Conservation (phyloP, 257 asterid genomes). For the Fraxinus americana region DNA sequence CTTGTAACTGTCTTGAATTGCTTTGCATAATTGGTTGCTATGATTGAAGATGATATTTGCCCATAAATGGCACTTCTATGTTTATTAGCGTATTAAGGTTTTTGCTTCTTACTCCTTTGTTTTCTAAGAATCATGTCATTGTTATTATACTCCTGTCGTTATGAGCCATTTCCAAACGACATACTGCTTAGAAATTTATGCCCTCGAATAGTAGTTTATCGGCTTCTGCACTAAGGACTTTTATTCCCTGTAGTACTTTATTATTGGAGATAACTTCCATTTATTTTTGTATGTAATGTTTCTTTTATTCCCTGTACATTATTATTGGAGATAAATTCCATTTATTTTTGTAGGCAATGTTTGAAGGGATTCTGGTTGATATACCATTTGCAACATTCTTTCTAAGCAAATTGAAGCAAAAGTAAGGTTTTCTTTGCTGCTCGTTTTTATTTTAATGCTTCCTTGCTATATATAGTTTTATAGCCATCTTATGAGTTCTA, state of each 20-base stretch:
- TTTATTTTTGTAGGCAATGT: conserved; percentile 77
- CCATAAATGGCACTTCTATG: not conserved
- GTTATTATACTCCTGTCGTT: not conserved
- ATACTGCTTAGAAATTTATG: conserved; percentile 7
- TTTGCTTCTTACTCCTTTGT: not conserved
- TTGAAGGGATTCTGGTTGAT: conserved; percentile 96
- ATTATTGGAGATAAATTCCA: conserved; percentile 10
- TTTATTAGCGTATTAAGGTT: not conserved
- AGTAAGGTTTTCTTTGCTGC: conserved; percentile 54
- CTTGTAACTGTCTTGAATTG: conserved; percentile 12
- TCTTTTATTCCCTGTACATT: conserved; percentile 3
- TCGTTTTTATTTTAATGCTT: conserved; percentile 15
- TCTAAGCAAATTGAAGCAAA: conserved; percentile 94
- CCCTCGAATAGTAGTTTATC: conserved; percentile 9
- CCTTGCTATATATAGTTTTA: not conserved
- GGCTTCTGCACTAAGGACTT: conserved; percentile 2
- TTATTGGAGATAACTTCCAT: conserved; percentile 11
- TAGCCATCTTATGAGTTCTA: conserved; percentile 10
- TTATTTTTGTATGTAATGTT: conserved; percentile 80
- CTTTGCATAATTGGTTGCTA: conserved; percentile 14
- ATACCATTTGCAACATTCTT: conserved; percentile 98
- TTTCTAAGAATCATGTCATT: not conserved
- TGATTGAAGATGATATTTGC: conserved; percentile 10
- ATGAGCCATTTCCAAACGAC: conserved; percentile 1
- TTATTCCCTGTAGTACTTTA: conserved; percentile 3